Percentiles rank a stretch among this genome's conserved stretches.
phyloP scores from a whole-genome alignment of 768 basidiomycete genomes.

The Russula compacta region DNA sequence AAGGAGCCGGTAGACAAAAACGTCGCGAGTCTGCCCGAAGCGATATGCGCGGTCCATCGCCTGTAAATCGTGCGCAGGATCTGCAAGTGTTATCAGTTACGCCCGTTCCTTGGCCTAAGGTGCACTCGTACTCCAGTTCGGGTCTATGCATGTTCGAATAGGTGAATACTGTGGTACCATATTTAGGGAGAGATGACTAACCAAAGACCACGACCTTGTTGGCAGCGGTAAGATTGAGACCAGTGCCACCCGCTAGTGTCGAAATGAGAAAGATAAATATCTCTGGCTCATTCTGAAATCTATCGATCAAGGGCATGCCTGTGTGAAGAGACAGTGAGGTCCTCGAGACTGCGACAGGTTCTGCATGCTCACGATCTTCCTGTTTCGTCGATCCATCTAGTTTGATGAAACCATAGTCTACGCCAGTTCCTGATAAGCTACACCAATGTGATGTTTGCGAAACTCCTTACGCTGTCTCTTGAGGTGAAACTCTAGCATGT shows the following conservation, averaged over 20 bases:
- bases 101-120: neutral
- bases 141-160: conserved; percentile 40
- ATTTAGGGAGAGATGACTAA: conserved; percentile 21
- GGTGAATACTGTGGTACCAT: neutral
- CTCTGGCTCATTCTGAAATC: conserved; percentile 65
- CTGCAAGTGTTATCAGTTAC: conserved; percentile 32
- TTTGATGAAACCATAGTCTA: conserved; percentile 52
- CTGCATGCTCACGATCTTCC: conserved; percentile 45
- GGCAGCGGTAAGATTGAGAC: conserved; percentile 82
- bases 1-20: conserved; percentile 72
- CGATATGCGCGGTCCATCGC: conserved; percentile 85
- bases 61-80: conserved; percentile 92
- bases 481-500: conserved; percentile 76
- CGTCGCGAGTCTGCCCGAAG: conserved; percentile 81
- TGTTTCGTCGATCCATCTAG: conserved; percentile 73
- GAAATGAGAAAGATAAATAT: conserved; percentile 83
- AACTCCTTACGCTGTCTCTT: conserved; percentile 38
- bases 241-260: conserved; percentile 86
- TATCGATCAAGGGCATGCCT: conserved; percentile 85
- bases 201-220: conserved; percentile 94
- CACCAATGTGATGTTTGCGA: conserved; percentile 17
- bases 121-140: conserved; percentile 79
- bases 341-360: neutral
- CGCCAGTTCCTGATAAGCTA: neutral
- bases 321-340: conserved; percentile 1